A percentile compares a stretch with the other conserved stretches of the same genome.
phyloP scores from a whole-genome alignment of 2,329 filamentous ascomycete species.

The Hypomyces perniciosus region DNA sequence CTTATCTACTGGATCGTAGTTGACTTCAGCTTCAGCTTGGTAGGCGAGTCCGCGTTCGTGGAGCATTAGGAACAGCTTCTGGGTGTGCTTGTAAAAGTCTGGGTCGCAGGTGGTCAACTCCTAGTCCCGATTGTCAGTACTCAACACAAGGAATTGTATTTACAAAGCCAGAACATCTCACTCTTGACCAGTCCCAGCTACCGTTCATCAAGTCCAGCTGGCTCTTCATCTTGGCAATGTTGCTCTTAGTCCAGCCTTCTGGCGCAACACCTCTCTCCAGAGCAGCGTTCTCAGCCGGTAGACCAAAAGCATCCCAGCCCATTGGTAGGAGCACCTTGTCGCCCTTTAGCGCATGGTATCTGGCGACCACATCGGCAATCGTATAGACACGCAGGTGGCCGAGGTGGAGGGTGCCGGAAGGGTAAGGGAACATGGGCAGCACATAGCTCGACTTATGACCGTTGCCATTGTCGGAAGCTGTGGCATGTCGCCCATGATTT shows the following conservation, averaged over 20 bases:
- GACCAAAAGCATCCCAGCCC: conserved; percentile 89
- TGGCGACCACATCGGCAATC: conserved; percentile 77
- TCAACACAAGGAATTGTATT: neutral
- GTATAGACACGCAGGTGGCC: conserved; percentile 86
- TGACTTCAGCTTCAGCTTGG: conserved; percentile 76
- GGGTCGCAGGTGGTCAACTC: conserved; percentile 81
- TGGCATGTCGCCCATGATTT: conserved; percentile 13
- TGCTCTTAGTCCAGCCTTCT: conserved; percentile 69
- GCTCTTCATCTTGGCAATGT: conserved; percentile 79
- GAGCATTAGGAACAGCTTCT: conserved; percentile 75
- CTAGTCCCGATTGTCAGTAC: conserved; percentile 36
- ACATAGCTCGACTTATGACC: conserved; percentile 54
- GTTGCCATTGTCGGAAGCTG: conserved; percentile 15
- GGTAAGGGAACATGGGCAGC: conserved; percentile 90
- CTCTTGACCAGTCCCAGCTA: conserved; percentile 75
- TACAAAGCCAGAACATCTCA: conserved; percentile 38
- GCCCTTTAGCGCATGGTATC: conserved; percentile 70
- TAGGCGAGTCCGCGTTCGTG: conserved; percentile 71
- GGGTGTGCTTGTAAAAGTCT: conserved; percentile 83
- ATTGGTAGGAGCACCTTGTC: conserved; percentile 77
- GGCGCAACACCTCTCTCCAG: conserved; percentile 76
- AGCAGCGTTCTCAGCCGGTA: conserved; percentile 87
- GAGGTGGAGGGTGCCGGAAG: conserved; percentile 78
- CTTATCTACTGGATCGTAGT: conserved; percentile 84
- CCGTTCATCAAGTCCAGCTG: conserved; percentile 76